Conservation (phyloP, 2,329 filamentous ascomycete species). For the Fusarium coffeatum region DNA sequence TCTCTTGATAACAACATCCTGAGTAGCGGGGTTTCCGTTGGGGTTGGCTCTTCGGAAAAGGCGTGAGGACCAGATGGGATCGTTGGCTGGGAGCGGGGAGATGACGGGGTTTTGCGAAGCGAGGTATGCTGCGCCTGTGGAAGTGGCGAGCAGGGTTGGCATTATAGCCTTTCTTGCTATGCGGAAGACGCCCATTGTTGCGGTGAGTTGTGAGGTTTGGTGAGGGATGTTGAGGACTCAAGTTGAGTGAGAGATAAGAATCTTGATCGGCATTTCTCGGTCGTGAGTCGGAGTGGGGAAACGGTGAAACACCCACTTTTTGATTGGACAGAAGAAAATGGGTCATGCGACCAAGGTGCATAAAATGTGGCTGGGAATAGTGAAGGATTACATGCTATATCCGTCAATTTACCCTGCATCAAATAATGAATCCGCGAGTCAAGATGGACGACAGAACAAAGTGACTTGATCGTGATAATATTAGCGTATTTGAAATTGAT, state of each 20-base stretch:
- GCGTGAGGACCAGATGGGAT: slow-evolving; percentile 70
- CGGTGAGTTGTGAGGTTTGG: not conserved
- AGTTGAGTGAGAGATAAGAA: slow-evolving; percentile 22
- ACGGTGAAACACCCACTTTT: slow-evolving; percentile 3
- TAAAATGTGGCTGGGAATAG: slow-evolving; percentile 14
- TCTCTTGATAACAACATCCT: slow-evolving; percentile 73
- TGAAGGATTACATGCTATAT: not conserved
- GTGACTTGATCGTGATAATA: too few relatives aligned
- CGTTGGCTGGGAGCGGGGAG: slow-evolving; percentile 67
- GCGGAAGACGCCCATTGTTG: slow-evolving; percentile 65
- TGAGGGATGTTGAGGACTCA: not conserved
- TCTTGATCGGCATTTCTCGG: slow-evolving; percentile 22
- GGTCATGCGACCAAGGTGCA: slow-evolving; percentile 13
- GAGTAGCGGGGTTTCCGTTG: slow-evolving; percentile 68
- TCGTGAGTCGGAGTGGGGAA: slow-evolving; percentile 17
- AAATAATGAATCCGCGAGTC: not conserved
- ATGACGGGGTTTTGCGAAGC: slow-evolving; percentile 66
- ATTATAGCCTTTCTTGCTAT: slow-evolving; percentile 61
- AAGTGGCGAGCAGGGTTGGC: slow-evolving; percentile 61
- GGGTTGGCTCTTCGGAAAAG: slow-evolving; percentile 71
- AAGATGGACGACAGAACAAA: too few relatives aligned
- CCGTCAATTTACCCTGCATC: not conserved
- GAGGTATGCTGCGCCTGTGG: slow-evolving; percentile 61
- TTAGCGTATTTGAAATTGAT: too few relatives aligned
- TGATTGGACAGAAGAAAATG: not conserved